phyloP scores from a whole-genome alignment of 176 grass and related monocot genomes.

The Miscanthus lutarioriparius region DNA sequence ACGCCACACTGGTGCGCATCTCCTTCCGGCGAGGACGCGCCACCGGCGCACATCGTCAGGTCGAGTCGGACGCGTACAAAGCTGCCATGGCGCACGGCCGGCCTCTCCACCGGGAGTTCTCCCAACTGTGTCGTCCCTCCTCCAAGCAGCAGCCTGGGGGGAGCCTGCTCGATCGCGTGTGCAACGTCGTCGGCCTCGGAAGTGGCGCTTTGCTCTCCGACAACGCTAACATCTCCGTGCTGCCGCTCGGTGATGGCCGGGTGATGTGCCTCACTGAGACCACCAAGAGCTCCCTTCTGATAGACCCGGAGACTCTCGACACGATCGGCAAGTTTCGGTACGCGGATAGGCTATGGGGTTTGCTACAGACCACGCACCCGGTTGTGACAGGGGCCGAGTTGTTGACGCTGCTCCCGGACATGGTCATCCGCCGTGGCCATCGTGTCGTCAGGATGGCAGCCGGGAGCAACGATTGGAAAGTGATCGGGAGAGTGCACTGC shows the following conservation, averaged over 20 bases:
- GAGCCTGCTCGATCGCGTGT: not conserved
- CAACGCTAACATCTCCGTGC: not conserved
- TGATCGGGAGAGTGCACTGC: slow-evolving; percentile 53
- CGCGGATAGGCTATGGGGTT: slow-evolving; percentile 41
- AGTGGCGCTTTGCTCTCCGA: not conserved
- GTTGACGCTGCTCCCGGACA: not conserved
- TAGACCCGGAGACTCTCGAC: slow-evolving; percentile 60
- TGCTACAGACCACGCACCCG: not conserved
- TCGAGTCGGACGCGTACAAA: not conserved
- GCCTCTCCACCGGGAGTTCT: not conserved
- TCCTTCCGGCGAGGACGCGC: too few relatives aligned
- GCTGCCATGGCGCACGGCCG: not conserved
- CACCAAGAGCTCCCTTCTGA: slow-evolving; percentile 51
- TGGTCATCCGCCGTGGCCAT: slow-evolving; percentile 13
- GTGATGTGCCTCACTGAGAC: slow-evolving; percentile 66
- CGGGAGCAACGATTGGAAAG: slow-evolving; percentile 57
- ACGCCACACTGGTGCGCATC: too few relatives aligned
- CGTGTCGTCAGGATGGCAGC: slow-evolving; percentile 53
- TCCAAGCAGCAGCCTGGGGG: not conserved
- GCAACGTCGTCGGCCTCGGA: not conserved
- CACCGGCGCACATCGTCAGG: not conserved
- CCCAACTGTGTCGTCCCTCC: not conserved
- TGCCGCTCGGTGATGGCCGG: slow-evolving; percentile 7
- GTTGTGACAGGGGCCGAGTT: not conserved
- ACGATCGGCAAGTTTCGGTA: slow-evolving; percentile 56